Conservation (phyloP, 2,329 filamentous ascomycete species). For the Cercospora janseana region DNA sequence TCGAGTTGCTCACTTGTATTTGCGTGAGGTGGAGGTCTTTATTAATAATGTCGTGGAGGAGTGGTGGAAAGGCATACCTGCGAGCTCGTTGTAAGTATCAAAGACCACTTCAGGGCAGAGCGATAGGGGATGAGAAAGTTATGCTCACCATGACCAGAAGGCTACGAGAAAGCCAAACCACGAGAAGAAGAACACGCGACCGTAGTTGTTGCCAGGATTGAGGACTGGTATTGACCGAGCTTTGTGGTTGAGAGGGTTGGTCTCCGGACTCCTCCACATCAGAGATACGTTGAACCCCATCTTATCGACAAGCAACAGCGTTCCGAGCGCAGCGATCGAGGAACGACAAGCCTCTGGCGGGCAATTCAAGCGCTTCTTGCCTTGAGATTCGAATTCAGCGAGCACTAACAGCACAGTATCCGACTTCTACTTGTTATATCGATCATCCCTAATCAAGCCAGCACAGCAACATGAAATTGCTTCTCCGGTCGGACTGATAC, state of each 20-base stretch:
- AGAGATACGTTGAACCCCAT: slow-evolving; percentile 26
- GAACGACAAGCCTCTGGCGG: not conserved
- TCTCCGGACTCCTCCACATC: slow-evolving; percentile 59
- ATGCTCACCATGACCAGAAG: slow-evolving; percentile 72
- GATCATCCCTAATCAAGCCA: not conserved
- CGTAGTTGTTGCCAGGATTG: slow-evolving; percentile 76
- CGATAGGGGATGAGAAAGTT: too few species aligned
- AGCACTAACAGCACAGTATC: not conserved
- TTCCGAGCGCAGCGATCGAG: not conserved
- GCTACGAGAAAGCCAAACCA: slow-evolving; percentile 84
- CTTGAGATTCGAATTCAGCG: not conserved
- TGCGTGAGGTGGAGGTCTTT: slow-evolving; percentile 70
- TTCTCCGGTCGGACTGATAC: slow-evolving; percentile 25
- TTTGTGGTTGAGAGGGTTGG: slow-evolving; percentile 83
- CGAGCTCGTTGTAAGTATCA: too few species aligned
- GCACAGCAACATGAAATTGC: slow-evolving; percentile 8
- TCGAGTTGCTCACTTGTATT: slow-evolving; percentile 78
- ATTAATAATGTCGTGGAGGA: slow-evolving; percentile 76
- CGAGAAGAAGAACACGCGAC: slow-evolving; percentile 85
- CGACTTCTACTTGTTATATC: not conserved
- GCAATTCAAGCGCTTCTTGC: slow-evolving; percentile 1
- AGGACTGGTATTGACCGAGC: slow-evolving; percentile 75
- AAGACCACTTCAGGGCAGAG: too few species aligned
- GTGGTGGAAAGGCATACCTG: slow-evolving; percentile 84
- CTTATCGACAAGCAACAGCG: not conserved